phyloP scores from a whole-genome alignment of 306 rosid species.

The Dalbergia cochinchinensis region DNA sequence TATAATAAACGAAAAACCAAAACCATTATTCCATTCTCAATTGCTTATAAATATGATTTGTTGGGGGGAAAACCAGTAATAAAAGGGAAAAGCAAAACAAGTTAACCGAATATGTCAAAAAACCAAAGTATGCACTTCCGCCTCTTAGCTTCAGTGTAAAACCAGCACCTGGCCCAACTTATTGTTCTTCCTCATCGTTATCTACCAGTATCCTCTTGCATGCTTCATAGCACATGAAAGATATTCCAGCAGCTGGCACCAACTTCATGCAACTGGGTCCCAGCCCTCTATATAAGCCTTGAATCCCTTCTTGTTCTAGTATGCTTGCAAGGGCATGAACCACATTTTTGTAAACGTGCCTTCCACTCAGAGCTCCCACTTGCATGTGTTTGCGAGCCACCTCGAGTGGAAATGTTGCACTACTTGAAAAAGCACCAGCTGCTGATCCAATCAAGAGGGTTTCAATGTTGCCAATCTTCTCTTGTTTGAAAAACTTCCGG shows the following conservation, averaged over 20 bases:
- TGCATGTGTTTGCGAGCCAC: slow-evolving; percentile 99
- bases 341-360: slow-evolving; percentile 80
- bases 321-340: slow-evolving; percentile 88
- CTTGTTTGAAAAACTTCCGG: slow-evolving; percentile 74
- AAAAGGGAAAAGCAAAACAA: slow-evolving; percentile 37
- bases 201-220: slow-evolving; percentile 88
- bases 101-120: slow-evolving; percentile 7
- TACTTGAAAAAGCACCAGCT: slow-evolving; percentile 94
- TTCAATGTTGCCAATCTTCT: slow-evolving; percentile 89
- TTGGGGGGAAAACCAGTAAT: slow-evolving; percentile 32
- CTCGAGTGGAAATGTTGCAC: slow-evolving; percentile 94
- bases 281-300: slow-evolving; percentile 84
- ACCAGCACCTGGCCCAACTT: slow-evolving; percentile 32
- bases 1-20: slow-evolving; percentile 18
- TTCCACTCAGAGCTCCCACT: slow-evolving; percentile 88
- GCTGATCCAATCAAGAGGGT: slow-evolving; percentile 95
- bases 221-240: slow-evolving; percentile 99
- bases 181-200: slow-evolving; percentile 64
- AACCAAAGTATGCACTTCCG: slow-evolving; percentile 30
- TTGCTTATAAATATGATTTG: slow-evolving; percentile 29
- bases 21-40: slow-evolving; percentile 39
- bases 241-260: slow-evolving; percentile 96
- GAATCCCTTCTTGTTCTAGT: slow-evolving; percentile 80
- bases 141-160: slow-evolving; percentile 25
- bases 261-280: slow-evolving; percentile 98